phyloP scores from a whole-genome alignment of 2,329 filamentous ascomycete species.

The Annulohypoxylon truncatum region DNA sequence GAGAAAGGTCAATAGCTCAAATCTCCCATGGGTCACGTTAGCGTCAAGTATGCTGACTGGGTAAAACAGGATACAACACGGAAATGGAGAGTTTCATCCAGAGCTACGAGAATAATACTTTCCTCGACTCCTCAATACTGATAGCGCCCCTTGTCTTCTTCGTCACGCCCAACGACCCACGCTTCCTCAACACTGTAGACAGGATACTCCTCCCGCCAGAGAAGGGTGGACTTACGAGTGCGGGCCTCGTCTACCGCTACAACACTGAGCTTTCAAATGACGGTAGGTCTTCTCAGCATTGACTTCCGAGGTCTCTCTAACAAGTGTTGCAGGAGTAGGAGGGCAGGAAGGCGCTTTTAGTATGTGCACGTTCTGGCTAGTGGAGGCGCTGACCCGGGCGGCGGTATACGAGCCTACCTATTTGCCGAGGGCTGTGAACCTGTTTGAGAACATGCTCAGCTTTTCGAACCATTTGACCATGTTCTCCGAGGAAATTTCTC shows the following conservation, averaged over 20 bases:
- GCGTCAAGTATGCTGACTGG: not conserved
- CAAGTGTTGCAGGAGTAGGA: slow-evolving; percentile 68
- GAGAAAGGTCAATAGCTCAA: slow-evolving; percentile 62
- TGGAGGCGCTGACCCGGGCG: slow-evolving; percentile 80
- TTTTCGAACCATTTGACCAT: slow-evolving; percentile 83
- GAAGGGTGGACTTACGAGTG: slow-evolving; percentile 79
- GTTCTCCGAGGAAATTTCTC: slow-evolving; percentile 82
- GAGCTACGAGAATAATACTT: slow-evolving; percentile 77
- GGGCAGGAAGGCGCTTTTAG: slow-evolving; percentile 80
- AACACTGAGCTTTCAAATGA: slow-evolving; percentile 76
- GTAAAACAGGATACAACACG: slow-evolving; percentile 70
- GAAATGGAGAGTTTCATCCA: slow-evolving; percentile 78
- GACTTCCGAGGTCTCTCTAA: not conserved
- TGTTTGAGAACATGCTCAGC: slow-evolving; percentile 82
- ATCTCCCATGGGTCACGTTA: too few species aligned
- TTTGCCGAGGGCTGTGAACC: slow-evolving; percentile 68
- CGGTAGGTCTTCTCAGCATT: slow-evolving; percentile 58
- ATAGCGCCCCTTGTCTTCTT: slow-evolving; percentile 85
- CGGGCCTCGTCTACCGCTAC: slow-evolving; percentile 81
- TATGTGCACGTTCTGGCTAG: slow-evolving; percentile 87
- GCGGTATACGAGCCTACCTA: slow-evolving; percentile 74
- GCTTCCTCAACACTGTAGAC: slow-evolving; percentile 78
- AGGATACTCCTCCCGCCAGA: slow-evolving; percentile 77
- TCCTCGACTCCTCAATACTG: slow-evolving; percentile 79
- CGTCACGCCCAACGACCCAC: slow-evolving; percentile 79